Percentiles rank a stretch among this genome's conserved stretches.
These are phyloP conservation scores for Balamuthia mandrillaris DNA, from an alignment of 208 protist genomes.

Conservation along the genomic window DNA sequence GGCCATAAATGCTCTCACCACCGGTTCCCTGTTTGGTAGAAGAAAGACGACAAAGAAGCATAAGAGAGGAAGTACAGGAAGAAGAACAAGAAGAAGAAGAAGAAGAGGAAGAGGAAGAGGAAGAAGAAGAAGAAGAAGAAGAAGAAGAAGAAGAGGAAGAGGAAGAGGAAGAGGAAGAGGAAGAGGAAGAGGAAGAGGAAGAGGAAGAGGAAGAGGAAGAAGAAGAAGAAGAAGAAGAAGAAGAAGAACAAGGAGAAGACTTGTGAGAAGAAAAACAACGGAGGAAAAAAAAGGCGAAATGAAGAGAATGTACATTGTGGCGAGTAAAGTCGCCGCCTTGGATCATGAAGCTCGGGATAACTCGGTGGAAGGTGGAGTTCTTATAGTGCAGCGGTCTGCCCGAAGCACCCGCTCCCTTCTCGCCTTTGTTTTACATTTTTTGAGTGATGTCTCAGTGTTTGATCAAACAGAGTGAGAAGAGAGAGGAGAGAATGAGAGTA, in stretches of 20 bases:
- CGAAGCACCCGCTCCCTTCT: slow-evolving; percentile 78
- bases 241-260: no score
- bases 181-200: no score
- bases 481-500: not conserved
- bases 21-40: slow-evolving; percentile 44
- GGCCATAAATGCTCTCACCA: slow-evolving; percentile 79
- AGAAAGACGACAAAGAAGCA: no score
- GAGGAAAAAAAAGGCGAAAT: not conserved
- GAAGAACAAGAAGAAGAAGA: slow-evolving; percentile 36
- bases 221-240: not conserved
- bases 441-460: not conserved
- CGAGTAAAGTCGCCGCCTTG: slow-evolving; percentile 76
- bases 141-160: slow-evolving; percentile 14
- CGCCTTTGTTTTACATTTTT: slow-evolving; percentile 83
- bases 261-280: not conserved
- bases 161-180: no score
- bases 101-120: not conserved
- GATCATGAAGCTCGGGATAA: slow-evolving; percentile 81
- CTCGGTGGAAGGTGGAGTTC: slow-evolving; percentile 88
- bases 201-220: no score
- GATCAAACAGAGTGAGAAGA: not conserved
- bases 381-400: slow-evolving; percentile 95
- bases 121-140: not conserved
- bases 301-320: no score
- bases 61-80: no score